Percentiles rank a stretch among this genome's conserved stretches.
phyloP scores from a whole-genome alignment of 306 rosid genomes.

The Acacia melanoxylon region DNA sequence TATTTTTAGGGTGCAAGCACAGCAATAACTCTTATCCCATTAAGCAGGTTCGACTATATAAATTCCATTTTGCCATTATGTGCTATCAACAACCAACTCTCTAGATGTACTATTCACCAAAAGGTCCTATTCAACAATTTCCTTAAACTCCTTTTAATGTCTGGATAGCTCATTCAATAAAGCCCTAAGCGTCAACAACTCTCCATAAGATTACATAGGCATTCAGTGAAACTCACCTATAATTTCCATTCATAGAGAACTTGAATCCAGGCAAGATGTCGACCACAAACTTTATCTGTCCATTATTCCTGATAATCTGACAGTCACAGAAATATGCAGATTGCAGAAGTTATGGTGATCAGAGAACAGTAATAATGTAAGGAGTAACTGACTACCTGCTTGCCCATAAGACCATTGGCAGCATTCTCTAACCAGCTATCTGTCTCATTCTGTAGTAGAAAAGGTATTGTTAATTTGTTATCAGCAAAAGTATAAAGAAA shows the following conservation, averaged over 20 bases:
- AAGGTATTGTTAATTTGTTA: background rate
- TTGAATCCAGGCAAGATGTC: constrained; percentile 71
- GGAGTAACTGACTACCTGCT: constrained; percentile 52
- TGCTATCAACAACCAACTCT: background rate
- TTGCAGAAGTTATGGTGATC: background rate
- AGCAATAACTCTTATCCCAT: background rate
- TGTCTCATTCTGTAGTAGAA: constrained; percentile 65
- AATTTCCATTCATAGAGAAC: constrained; percentile 72
- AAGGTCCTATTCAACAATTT: background rate
- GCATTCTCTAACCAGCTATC: constrained; percentile 98
- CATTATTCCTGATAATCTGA: constrained; percentile 71
- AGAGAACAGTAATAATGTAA: background rate
- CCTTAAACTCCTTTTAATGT: background rate
- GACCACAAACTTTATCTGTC: constrained; percentile 68
- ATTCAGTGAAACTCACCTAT: constrained; percentile 52
- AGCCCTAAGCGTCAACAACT: background rate
- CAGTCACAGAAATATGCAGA: constrained; percentile 9
- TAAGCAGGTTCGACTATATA: background rate
- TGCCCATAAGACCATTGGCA: constrained; percentile 91
- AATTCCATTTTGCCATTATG: background rate
- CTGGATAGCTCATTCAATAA: background rate
- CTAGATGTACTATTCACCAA: background rate
- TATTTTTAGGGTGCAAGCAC: background rate
- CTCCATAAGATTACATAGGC: background rate
- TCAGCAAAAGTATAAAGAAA: background rate